Evolutionary conservation across 2,329 filamentous ascomycete genomes (phyloP).

Genomic region (Arthrocladium fulminans): DNA sequence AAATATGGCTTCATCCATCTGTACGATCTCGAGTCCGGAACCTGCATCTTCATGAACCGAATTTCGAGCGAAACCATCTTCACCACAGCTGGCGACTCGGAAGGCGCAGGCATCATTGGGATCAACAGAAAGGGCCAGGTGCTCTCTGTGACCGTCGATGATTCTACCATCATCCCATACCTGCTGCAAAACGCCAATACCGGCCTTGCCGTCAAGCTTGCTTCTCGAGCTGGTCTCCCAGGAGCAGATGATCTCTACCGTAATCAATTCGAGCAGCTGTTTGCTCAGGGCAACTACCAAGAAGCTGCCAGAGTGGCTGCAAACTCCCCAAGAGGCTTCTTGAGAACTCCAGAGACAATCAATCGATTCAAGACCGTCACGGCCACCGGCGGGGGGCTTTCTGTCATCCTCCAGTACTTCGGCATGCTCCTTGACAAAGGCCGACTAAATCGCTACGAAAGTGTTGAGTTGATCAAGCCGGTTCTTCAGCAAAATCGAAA

Average conservation of each 20-base stretch:
- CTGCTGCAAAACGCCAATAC: conserved; percentile 93
- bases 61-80: conserved; percentile 99
- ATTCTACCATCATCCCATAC: conserved; percentile 84
- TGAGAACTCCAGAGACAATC: conserved; percentile 89
- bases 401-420: conserved; percentile 93
- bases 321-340: conserved; percentile 90
- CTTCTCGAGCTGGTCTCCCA: conserved; percentile 83
- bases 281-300: conserved; percentile 68
- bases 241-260: conserved; percentile 90
- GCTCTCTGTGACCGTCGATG: conserved; percentile 85
- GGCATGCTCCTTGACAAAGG: conserved; percentile 96
- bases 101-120: conserved; percentile 79
- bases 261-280: conserved; percentile 83
- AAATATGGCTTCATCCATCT: conserved; percentile 99
- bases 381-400: conserved; percentile 65
- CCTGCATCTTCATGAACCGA: conserved; percentile 98
- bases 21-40: conserved; percentile 92
- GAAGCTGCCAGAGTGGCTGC: conserved; percentile 94
- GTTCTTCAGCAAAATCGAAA: conserved; percentile 91
- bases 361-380: conserved; percentile 88
- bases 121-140: conserved; percentile 98
- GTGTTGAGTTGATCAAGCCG: conserved; percentile 82
- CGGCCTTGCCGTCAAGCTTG: conserved; percentile 89
- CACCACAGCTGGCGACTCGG: conserved; percentile 74
- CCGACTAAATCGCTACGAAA: conserved; percentile 83